phyloP scores from a whole-genome alignment of 1,284 basidiomycete species.

The Papiliotrema fonsecae region DNA sequence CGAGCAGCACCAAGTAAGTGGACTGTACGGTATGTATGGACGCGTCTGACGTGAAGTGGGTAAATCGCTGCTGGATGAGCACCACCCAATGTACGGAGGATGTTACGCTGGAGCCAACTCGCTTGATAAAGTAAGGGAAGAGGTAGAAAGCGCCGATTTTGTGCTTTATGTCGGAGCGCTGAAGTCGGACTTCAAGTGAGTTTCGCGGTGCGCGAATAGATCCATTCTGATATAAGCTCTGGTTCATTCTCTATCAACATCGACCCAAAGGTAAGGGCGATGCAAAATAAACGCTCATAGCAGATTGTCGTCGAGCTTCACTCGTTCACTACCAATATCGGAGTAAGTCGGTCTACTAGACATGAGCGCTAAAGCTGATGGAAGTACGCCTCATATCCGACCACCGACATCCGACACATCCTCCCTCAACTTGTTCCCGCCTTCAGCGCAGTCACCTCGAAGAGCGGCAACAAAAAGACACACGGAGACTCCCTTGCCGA shows the following conservation, averaged over 20 bases:
- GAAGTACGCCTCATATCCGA: conserved; percentile 49
- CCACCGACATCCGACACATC: conserved; percentile 50
- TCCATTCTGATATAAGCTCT: conserved; percentile 22
- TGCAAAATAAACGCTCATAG: not conserved
- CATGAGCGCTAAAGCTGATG: conserved; percentile 19
- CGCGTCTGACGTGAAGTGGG: conserved; percentile 55
- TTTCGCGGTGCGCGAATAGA: not conserved
- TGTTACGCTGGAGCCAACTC: conserved; percentile 77
- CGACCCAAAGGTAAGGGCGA: conserved; percentile 57
- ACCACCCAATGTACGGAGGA: conserved; percentile 79
- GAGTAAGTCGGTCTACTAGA: conserved; percentile 13
- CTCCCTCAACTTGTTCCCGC: conserved; percentile 46
- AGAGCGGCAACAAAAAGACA: conserved; percentile 16
- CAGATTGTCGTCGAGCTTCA: conserved; percentile 62
- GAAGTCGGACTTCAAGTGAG: conserved; percentile 77
- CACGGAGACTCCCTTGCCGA: conserved; percentile 25
- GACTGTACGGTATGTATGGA: not conserved
- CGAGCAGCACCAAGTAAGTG: conserved; percentile 57
- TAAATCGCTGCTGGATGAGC: conserved; percentile 74
- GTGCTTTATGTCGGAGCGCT: conserved; percentile 76
- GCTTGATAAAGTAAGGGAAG: conserved; percentile 64
- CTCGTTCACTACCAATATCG: conserved; percentile 67
- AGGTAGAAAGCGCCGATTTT: conserved; percentile 75
- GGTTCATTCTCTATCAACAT: conserved; percentile 52
- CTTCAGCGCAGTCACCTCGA: conserved; percentile 32